These are phyloP conservation scores for Metarhizium sp. DNA, from an alignment of 2,329 filamentous ascomycete species.

Conservation along the genomic window DNA sequence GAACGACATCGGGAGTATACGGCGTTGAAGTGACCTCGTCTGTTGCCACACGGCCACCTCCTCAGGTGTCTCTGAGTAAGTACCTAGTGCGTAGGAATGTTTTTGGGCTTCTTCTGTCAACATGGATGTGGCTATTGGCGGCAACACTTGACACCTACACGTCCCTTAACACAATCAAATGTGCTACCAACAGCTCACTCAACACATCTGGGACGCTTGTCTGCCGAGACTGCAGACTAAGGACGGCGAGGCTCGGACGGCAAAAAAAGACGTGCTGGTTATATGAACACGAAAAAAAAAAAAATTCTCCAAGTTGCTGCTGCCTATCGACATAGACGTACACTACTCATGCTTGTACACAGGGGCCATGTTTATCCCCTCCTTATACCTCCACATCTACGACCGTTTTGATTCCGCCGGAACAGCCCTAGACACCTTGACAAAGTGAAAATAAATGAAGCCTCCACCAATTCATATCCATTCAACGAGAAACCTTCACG, in stretches of 20 bases:
- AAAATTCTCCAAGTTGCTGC: not conserved
- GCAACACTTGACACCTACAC: not conserved
- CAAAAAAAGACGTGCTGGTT: too few relatives aligned
- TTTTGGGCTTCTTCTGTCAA: not conserved
- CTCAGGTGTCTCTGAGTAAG: too few relatives aligned
- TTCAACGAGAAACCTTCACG: not conserved
- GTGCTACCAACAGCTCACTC: too few relatives aligned
- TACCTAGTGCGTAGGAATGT: too few relatives aligned
- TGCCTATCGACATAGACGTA: slow-evolving; percentile 5
- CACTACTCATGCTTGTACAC: slow-evolving; percentile 9
- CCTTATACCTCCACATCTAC: not conserved
- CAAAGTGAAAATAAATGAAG: not conserved
- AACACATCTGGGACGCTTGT: too few relatives aligned
- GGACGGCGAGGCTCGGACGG: too few relatives aligned
- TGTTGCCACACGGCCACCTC: too few relatives aligned
- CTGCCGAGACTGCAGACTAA: not conserved
- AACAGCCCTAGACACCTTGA: slow-evolving; percentile 2
- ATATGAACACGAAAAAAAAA: too few relatives aligned
- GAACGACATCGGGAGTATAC: too few relatives aligned
- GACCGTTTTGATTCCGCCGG: not conserved
- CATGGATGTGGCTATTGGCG: not conserved
- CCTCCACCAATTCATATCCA: not conserved
- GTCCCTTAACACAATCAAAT: not conserved
- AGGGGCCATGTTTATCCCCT: slow-evolving; percentile 3
- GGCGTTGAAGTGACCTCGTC: too few relatives aligned